These are phyloP conservation scores for Bipolaris gigantea DNA, from an alignment of 2,329 filamentous ascomycete species.

Conservation along the genomic window DNA sequence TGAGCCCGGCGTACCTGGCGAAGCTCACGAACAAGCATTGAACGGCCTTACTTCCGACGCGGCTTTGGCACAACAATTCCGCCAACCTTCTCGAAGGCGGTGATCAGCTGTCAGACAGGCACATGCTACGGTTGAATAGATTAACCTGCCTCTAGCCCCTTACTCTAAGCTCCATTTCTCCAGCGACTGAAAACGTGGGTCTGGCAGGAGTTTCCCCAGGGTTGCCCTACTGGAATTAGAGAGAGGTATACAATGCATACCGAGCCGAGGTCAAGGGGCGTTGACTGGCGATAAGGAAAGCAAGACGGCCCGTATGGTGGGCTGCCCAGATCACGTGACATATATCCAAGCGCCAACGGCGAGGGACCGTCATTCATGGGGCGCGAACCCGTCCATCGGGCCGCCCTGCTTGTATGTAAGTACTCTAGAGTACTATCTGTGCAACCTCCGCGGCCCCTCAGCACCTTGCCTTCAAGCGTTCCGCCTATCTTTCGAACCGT, in stretches of 20 bases:
- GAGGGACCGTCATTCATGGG: background rate
- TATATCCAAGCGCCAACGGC: background rate
- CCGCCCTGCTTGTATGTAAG: background rate
- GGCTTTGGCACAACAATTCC: conserved; percentile 5
- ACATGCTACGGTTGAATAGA: conserved; percentile 23
- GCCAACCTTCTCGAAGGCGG: conserved; percentile 12
- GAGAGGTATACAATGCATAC: background rate
- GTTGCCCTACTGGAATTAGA: background rate
- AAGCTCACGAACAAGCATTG: conserved; percentile 8
- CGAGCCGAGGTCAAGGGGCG: conserved; percentile 8
- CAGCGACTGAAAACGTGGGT: conserved; percentile 11
- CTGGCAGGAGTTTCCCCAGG: conserved; percentile 7
- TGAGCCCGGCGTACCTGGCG: conserved; percentile 5
- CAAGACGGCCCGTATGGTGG: background rate
- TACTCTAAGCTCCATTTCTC: conserved; percentile 16
- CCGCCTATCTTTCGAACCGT: conserved; percentile 6
- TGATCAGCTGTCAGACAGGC: conserved; percentile 6
- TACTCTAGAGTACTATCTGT: too few species aligned
- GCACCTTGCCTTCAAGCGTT: background rate
- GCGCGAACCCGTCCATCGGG: background rate
- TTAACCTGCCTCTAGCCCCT: conserved; percentile 20
- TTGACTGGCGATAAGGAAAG: conserved; percentile 12
- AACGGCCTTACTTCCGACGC: conserved; percentile 1
- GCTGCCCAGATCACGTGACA: conserved; percentile 3
- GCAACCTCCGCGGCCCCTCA: background rate